These are phyloP conservation scores for Hyaloscypha hepaticicola DNA, from an alignment of 495 filamentous ascomycete species.

Conservation along the genomic window DNA sequence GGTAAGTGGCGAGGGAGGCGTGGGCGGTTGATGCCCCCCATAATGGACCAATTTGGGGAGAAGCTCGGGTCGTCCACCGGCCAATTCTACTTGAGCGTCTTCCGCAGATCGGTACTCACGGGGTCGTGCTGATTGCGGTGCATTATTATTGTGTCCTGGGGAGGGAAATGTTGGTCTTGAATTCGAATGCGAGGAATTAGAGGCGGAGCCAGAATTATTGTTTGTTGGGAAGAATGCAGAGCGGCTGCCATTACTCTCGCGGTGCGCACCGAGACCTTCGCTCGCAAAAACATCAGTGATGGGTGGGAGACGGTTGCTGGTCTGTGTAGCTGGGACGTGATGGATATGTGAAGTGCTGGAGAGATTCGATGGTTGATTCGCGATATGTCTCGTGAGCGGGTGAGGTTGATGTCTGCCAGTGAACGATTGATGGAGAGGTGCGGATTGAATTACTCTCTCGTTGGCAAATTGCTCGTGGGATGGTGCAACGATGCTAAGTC, in stretches of 20 bases:
- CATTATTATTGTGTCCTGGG: conserved; percentile 59
- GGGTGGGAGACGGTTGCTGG: conserved; percentile 88
- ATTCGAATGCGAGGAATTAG: conserved; percentile 72
- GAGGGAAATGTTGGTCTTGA: conserved; percentile 69
- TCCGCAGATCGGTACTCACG: conserved; percentile 95
- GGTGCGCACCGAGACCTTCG: conserved; percentile 67
- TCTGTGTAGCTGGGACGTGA: conserved; percentile 84
- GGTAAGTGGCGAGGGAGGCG: conserved; percentile 78
- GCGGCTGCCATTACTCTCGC: conserved; percentile 34
- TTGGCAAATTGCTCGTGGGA: conserved; percentile 94
- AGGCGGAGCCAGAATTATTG: conserved; percentile 37
- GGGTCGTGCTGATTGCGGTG: conserved; percentile 55
- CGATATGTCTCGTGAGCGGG: conserved; percentile 76
- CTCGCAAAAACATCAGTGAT: conserved; percentile 92
- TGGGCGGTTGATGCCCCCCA: conserved; percentile 84
- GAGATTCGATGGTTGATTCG: conserved; percentile 82
- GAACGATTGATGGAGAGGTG: conserved; percentile 92
- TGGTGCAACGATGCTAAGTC: conserved; percentile 92
- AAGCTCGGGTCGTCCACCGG: conserved; percentile 87
- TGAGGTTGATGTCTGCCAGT: conserved; percentile 84
- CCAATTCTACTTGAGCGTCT: conserved; percentile 85
- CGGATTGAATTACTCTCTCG: conserved; percentile 95
- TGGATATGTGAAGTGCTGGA: conserved; percentile 89
- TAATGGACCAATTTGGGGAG: conserved; percentile 94
- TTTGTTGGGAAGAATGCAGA: conserved; percentile 31